A percentile compares a stretch with the other conserved stretches of the same genome.
phyloP scores from a whole-genome alignment of 768 basidiomycete species.

The Cubamyces sp. region DNA sequence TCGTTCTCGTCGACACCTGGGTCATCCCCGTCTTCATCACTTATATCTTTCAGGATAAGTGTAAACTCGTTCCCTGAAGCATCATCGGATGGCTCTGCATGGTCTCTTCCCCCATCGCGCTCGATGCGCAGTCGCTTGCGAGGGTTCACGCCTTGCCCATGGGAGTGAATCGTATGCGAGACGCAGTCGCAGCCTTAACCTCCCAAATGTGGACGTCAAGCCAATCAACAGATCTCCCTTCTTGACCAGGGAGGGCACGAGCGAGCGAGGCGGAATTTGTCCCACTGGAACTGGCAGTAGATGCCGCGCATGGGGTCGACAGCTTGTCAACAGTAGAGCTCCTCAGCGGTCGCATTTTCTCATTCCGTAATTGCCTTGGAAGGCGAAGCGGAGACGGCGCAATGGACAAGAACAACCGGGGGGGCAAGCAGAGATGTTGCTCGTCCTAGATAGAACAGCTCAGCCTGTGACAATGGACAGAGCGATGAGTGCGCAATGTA shows the following conservation, averaged over 20 bases:
- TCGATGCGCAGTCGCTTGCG: slow-evolving; percentile 17
- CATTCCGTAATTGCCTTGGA: not conserved
- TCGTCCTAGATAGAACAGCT: slow-evolving; percentile 56
- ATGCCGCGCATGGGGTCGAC: slow-evolving; percentile 61
- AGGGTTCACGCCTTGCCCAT: slow-evolving; percentile 8
- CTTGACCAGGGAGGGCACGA: slow-evolving; percentile 18
- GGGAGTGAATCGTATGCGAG: not conserved
- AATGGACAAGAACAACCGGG: slow-evolving; percentile 54
- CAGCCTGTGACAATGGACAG: not conserved
- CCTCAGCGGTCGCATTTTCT: not conserved
- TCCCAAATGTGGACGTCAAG: slow-evolving; percentile 24
- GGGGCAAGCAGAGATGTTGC: slow-evolving; percentile 52
- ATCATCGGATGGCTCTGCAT: slow-evolving; percentile 14
- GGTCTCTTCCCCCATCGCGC: slow-evolving; percentile 3
- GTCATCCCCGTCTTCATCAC: slow-evolving; percentile 3
- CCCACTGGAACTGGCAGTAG: slow-evolving; percentile 68
- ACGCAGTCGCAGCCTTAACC: slow-evolving; percentile 18
- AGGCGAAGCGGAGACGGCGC: slow-evolving; percentile 43
- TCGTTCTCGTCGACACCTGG: not conserved
- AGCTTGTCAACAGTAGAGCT: slow-evolving; percentile 55
- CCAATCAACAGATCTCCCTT: slow-evolving; percentile 1
- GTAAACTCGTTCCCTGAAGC: slow-evolving; percentile 23
- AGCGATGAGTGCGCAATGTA: not conserved
- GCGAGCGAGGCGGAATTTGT: slow-evolving; percentile 47
- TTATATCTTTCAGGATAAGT: not conserved